These are phyloP conservation scores for Chytridiales sp. DNA, from an alignment of 371 early-diverging fungal genomes.

Conservation along the genomic window DNA sequence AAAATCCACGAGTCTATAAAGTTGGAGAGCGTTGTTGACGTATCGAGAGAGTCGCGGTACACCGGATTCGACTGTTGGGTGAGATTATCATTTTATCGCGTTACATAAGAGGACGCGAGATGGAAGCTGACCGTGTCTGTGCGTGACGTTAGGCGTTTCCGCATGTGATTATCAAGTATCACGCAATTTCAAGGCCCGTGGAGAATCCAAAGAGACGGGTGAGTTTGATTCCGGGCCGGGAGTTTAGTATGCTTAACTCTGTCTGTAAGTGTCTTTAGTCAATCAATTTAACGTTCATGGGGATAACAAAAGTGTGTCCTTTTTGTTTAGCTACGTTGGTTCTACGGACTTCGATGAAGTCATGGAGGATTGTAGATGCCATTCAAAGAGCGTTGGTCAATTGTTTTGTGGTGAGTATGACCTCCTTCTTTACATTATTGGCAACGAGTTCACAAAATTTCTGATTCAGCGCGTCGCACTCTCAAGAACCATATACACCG, in stretches of 20 bases:
- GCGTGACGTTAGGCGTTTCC: neutral
- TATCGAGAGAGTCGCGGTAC: slow-evolving; percentile 11
- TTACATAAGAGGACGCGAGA: neutral
- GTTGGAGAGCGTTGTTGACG: slow-evolving; percentile 5
- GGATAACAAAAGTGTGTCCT: too few species aligned
- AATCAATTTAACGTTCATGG: too few species aligned
- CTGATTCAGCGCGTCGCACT: too few species aligned
- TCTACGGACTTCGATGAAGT: slow-evolving; percentile 3
- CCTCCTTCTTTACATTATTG: too few species aligned
- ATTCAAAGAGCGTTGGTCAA: slow-evolving; percentile 7
- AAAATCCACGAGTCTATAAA: slow-evolving; percentile 8
- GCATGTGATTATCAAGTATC: slow-evolving; percentile 4
- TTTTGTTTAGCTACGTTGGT: slow-evolving; percentile 3
- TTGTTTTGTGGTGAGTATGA: slow-evolving; percentile 9
- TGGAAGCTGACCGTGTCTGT: neutral
- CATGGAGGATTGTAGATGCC: slow-evolving; percentile 1
- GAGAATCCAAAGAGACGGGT: slow-evolving; percentile 7
- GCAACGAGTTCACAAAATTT: too few species aligned
- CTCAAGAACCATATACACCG: slow-evolving; percentile 2
- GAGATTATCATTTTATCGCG: neutral
- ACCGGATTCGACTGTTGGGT: neutral
- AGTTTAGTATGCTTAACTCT: slow-evolving; percentile 7
- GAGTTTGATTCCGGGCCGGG: neutral
- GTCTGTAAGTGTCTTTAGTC: slow-evolving; percentile 2
- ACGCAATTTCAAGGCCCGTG: slow-evolving; percentile 12